Percentiles rank a stretch among this genome's conserved stretches.
phyloP scores from a whole-genome alignment of 139 green algal species.

The Chlorella sp. region DNA sequence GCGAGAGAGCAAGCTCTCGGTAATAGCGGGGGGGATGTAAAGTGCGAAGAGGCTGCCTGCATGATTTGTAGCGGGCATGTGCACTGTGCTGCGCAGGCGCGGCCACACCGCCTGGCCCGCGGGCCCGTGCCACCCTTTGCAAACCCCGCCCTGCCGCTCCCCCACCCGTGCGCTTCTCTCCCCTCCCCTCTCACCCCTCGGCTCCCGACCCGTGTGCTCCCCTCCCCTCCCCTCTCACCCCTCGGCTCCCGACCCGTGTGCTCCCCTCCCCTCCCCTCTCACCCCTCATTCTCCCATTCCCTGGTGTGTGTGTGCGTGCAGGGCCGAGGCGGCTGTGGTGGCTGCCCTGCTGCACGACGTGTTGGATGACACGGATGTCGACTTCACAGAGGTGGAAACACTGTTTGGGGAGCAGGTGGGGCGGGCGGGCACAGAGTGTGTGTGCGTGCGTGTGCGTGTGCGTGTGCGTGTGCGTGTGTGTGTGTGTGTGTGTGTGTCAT shows the following conservation, averaged over 20 bases:
- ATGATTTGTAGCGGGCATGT: too few relatives aligned
- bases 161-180: background rate
- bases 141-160: too few relatives aligned
- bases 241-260: background rate
- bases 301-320: too few relatives aligned
- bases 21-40: too few relatives aligned
- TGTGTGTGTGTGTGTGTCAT: too few relatives aligned
- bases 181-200: background rate
- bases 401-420: slow-evolving; percentile 70
- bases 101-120: background rate
- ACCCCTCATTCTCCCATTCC: background rate
- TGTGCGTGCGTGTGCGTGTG: too few relatives aligned
- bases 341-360: slow-evolving; percentile 94
- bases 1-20: too few relatives aligned
- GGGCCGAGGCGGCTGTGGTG: slow-evolving; percentile 79
- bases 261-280: background rate
- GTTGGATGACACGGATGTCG: slow-evolving; percentile 88
- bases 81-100: background rate
- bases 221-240: background rate
- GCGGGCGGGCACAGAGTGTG: slow-evolving; percentile 18
- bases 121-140: background rate
- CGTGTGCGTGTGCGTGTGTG: too few relatives aligned
- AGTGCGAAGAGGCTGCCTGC: too few relatives aligned
- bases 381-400: slow-evolving; percentile 58
- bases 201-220: background rate